phyloP scores from a whole-genome alignment of 345 rosid genomes.

The Eucalyptus cloeziana region DNA sequence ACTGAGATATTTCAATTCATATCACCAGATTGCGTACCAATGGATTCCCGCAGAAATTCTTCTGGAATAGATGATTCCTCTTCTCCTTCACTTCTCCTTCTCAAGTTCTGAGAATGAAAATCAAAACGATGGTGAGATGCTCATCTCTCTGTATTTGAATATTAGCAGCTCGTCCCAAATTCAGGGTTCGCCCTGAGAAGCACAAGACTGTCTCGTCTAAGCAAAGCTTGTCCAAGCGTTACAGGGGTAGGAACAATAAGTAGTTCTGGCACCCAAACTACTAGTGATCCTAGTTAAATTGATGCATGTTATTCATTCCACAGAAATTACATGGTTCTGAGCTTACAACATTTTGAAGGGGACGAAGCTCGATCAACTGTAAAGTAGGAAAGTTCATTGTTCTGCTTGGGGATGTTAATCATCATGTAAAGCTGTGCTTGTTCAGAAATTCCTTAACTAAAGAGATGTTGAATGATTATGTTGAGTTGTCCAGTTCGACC shows the following conservation, averaged over 20 bases:
- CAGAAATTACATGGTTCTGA: neutral
- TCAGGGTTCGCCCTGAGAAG: neutral
- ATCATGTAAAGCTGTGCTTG: neutral
- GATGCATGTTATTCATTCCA: neutral
- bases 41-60: neutral
- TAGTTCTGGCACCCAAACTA: neutral
- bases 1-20: neutral
- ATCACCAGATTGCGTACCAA: neutral
- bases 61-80: neutral
- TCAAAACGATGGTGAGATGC: neutral
- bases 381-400: neutral
- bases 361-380: neutral
- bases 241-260: neutral
- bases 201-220: neutral
- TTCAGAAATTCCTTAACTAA: neutral
- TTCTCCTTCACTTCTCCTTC: neutral
- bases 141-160: neutral
- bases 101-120: neutral
- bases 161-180: neutral
- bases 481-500: neutral
- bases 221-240: neutral
- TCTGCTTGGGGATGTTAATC: neutral
- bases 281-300: neutral
- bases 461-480: neutral
- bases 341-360: neutral